A percentile compares a stretch with the other conserved stretches of the same genome.
phyloP scores from a whole-genome alignment of 805 yeast genomes.

The Pichia pseudocactophila region DNA sequence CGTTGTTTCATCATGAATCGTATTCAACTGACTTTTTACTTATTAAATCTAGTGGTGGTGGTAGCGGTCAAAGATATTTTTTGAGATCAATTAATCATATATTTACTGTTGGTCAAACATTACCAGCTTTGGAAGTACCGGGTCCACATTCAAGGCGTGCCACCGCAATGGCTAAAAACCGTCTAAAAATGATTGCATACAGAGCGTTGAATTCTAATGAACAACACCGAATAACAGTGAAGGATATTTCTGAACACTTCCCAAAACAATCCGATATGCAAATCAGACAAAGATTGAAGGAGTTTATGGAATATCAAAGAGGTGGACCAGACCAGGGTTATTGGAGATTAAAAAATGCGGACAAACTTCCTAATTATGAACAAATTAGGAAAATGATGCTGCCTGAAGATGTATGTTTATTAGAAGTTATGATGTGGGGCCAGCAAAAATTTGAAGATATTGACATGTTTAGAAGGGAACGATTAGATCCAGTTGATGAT shows the following conservation, averaged over 20 bases:
- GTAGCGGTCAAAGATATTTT: conserved; percentile 55
- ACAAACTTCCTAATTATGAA: conserved; percentile 63
- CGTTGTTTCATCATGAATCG: conserved; percentile 80
- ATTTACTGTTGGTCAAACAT: conserved; percentile 84
- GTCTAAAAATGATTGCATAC: conserved; percentile 88
- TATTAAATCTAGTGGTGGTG: conserved; percentile 72
- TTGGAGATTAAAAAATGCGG: conserved; percentile 79
- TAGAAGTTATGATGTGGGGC: conserved; percentile 93
- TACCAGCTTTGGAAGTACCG: conserved; percentile 91
- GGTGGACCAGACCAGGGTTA: conserved; percentile 89
- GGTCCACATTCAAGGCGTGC: conserved; percentile 97
- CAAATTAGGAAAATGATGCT: conserved; percentile 72
- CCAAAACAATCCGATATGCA: conserved; percentile 98
- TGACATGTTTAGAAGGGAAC: conserved; percentile 42
- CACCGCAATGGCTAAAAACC: conserved; percentile 82
- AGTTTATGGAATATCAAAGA: conserved; percentile 95
- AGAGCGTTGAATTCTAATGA: conserved; percentile 73
- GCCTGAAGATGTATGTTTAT: conserved; percentile 82
- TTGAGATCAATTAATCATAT: conserved; percentile 60
- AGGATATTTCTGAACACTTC: conserved; percentile 83
- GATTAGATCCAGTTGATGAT: conserved; percentile 20
- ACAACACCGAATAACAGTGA: conserved; percentile 66
- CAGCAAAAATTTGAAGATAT: conserved; percentile 80
- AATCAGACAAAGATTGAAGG: conserved; percentile 88
- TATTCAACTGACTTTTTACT: conserved; percentile 73